Percentiles rank a stretch among this genome's conserved stretches.
Conservation (phyloP, 116 monocot species). For the Phalaenopsis hybrid region DNA sequence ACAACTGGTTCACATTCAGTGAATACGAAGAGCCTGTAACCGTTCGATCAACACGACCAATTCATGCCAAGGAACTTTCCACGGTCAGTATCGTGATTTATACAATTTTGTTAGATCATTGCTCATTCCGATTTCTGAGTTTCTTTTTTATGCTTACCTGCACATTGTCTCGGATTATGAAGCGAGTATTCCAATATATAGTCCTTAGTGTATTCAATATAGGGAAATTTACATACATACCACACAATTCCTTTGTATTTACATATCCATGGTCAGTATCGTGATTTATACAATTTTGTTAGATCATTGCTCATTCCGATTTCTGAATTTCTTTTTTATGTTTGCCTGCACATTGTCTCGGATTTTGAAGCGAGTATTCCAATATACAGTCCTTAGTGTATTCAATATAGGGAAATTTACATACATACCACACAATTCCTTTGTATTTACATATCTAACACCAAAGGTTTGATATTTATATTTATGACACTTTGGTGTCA, state of each 20-base stretch:
- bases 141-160: background rate
- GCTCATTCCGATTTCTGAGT: background rate
- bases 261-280: conserved; percentile 60
- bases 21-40: conserved; percentile 81
- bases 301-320: background rate
- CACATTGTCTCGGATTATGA: background rate
- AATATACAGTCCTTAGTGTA: background rate
- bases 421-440: too few species aligned
- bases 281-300: background rate
- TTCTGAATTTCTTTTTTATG: conserved; percentile 2
- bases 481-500: too few species aligned
- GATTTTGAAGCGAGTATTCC: background rate
- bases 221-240: too few species aligned
- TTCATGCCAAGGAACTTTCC: conserved; percentile 88
- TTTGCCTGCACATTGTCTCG: background rate
- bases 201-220: background rate
- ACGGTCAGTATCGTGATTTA: conserved; percentile 38
- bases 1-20: conserved; percentile 97
- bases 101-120: background rate
- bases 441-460: too few species aligned
- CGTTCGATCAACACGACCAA: conserved; percentile 52
- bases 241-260: too few species aligned
- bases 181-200: background rate
- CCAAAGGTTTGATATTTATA: too few species aligned
- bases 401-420: background rate